Conservation (phyloP, 352 stramenopile species). For the Phytopythium delawarense region DNA sequence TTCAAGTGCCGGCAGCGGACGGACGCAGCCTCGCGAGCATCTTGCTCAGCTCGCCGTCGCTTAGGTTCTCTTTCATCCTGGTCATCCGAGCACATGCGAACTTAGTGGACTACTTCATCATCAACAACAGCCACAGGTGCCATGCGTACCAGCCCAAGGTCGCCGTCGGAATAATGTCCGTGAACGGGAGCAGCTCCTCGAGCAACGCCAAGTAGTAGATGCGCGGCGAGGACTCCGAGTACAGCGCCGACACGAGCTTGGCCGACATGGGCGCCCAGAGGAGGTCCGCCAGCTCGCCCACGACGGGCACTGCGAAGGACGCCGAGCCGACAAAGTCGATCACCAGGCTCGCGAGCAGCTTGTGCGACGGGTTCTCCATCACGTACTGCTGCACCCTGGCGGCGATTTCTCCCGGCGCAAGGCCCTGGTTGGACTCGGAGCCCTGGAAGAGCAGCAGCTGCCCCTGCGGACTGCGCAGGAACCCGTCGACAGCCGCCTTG, state of each 20-base stretch:
- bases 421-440: conserved; percentile 23
- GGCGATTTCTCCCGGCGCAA: conserved; percentile 26
- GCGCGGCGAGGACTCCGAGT: conserved; percentile 78
- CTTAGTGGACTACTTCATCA: conserved; percentile 6
- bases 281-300: conserved; percentile 90
- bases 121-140: neutral
- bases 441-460: conserved; percentile 63
- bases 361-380: conserved; percentile 48
- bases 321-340: conserved; percentile 89
- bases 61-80: conserved; percentile 64
- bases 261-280: conserved; percentile 91
- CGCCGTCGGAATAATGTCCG: conserved; percentile 93
- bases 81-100: neutral
- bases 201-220: conserved; percentile 86
- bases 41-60: conserved; percentile 31
- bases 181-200: conserved; percentile 91
- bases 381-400: conserved; percentile 36
- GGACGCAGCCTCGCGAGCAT: conserved; percentile 7
- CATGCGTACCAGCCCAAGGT: conserved; percentile 85
- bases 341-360: conserved; percentile 64
- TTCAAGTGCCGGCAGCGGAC: conserved; percentile 1
- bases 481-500: conserved; percentile 33
- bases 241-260: conserved; percentile 89
- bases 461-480: conserved; percentile 47
- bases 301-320: conserved; percentile 81